These are phyloP conservation scores for Spathaspora girioi DNA, from an alignment of 805 yeast genomes.

Conservation along the genomic window DNA sequence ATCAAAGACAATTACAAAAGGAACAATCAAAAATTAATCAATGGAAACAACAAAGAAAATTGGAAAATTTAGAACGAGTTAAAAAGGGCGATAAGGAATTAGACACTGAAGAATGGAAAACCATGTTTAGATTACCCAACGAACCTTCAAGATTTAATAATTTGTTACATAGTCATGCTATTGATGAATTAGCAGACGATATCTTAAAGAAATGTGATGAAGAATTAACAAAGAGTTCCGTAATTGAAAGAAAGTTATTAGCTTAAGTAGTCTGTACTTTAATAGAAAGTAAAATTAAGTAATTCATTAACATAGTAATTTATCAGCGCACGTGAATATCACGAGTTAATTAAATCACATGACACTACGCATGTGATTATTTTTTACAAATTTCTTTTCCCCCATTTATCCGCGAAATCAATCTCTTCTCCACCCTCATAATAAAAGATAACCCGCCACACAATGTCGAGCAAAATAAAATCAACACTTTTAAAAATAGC, in stretches of 20 bases:
- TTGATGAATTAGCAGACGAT: constrained; percentile 67
- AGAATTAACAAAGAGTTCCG: constrained; percentile 60
- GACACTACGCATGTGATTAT: not conserved
- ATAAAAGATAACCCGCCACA: not conserved
- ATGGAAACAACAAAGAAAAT: constrained; percentile 69
- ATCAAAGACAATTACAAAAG: constrained; percentile 70
- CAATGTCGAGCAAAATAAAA: not conserved
- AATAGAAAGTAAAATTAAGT: too few relatives aligned
- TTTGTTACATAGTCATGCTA: constrained; percentile 62
- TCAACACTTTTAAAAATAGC: not conserved
- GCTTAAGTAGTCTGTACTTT: constrained; percentile 9
- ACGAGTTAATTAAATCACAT: not conserved
- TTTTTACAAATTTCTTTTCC: too few relatives aligned
- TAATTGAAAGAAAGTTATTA: constrained; percentile 53
- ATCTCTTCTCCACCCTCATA: not conserved
- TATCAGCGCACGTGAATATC: not conserved
- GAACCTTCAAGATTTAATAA: constrained; percentile 77
- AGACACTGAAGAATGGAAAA: constrained; percentile 63
- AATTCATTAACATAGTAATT: too few relatives aligned
- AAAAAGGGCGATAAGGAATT: constrained; percentile 53
- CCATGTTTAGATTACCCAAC: constrained; percentile 60
- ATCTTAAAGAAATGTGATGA: constrained; percentile 68
- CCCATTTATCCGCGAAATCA: not conserved
- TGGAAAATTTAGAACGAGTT: constrained; percentile 60
- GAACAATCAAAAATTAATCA: constrained; percentile 67